Conservation (phyloP, 176 grass and related monocot species). For the Alloteropsis semialata region DNA sequence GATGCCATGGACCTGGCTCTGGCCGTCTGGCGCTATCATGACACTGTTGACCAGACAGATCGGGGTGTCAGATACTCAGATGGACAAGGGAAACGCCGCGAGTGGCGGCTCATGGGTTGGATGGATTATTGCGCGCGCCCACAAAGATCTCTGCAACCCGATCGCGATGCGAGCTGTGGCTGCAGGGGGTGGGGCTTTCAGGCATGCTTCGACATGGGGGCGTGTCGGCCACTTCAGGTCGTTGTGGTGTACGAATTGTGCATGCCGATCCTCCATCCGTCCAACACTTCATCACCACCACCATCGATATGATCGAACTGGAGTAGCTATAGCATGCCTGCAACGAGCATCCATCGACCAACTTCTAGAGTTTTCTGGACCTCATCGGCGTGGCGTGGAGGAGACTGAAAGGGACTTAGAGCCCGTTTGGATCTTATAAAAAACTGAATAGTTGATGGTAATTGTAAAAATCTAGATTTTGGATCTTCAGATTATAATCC, state of each 20-base stretch:
- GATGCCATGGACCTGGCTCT: too few species aligned
- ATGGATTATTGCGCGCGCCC: background rate
- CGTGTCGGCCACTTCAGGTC: background rate
- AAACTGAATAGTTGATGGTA: too few species aligned
- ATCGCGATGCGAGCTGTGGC: background rate
- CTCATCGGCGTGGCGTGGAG: background rate
- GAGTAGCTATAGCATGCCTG: constrained; percentile 21
- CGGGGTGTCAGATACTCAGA: background rate
- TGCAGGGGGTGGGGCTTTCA: background rate
- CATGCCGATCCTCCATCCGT: background rate
- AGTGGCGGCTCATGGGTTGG: constrained; percentile 1
- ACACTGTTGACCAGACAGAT: background rate
- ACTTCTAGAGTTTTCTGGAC: constrained; percentile 26
- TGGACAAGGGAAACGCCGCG: background rate
- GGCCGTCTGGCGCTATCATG: background rate
- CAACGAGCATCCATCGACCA: background rate
- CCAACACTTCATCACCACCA: background rate
- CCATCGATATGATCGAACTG: background rate
- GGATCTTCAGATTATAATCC: too few species aligned
- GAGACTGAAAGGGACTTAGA: background rate
- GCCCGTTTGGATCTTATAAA: too few species aligned
- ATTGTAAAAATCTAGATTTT: too few species aligned
- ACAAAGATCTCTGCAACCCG: background rate
- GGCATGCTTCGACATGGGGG: background rate
- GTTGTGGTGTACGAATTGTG: background rate